Conservation (phyloP, 2,329 filamentous ascomycete genomes). For the Diplodia intermedia region DNA sequence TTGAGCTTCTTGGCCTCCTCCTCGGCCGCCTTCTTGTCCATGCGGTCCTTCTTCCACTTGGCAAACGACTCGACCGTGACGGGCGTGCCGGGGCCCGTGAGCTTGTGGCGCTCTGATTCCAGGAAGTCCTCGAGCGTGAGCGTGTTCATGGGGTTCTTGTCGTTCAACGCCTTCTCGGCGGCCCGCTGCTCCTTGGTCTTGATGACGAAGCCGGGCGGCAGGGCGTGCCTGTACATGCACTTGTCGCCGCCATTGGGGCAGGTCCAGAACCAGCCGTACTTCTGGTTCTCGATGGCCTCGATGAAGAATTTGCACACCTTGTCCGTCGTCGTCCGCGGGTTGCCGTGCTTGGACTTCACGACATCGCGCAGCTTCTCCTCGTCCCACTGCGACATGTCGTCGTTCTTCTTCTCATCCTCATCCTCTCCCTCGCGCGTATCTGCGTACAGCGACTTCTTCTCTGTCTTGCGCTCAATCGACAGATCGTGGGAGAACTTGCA, state of each 20-base stretch:
- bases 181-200: slow-evolving; percentile 98
- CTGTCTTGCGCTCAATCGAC: slow-evolving; percentile 85
- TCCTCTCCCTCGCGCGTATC: slow-evolving; percentile 79
- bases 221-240: slow-evolving; percentile 97
- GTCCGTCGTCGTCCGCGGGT: slow-evolving; percentile 92
- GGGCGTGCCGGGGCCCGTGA: slow-evolving; percentile 88
- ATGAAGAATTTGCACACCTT: slow-evolving; percentile 99
- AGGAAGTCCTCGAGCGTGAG: slow-evolving; percentile 97
- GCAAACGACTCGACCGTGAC: slow-evolving; percentile 92
- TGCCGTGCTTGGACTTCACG: slow-evolving; percentile 94
- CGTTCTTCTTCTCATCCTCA: slow-evolving; percentile 76
- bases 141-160: slow-evolving; percentile 93
- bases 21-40: slow-evolving; percentile 96
- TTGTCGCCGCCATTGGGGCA: slow-evolving; percentile 97
- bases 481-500: slow-evolving; percentile 98
- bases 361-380: slow-evolving; percentile 93
- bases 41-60: slow-evolving; percentile 94
- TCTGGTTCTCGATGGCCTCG: slow-evolving; percentile 94
- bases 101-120: slow-evolving; percentile 93
- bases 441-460: slow-evolving; percentile 90
- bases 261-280: slow-evolving; percentile 99
- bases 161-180: slow-evolving; percentile 92
- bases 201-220: slow-evolving; percentile 92
- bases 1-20: slow-evolving; percentile 88
- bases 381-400: slow-evolving; percentile 96